Evolutionary conservation across 2,329 filamentous ascomycete species (phyloP).

Genomic region (Fusarium abutilonis): DNA sequence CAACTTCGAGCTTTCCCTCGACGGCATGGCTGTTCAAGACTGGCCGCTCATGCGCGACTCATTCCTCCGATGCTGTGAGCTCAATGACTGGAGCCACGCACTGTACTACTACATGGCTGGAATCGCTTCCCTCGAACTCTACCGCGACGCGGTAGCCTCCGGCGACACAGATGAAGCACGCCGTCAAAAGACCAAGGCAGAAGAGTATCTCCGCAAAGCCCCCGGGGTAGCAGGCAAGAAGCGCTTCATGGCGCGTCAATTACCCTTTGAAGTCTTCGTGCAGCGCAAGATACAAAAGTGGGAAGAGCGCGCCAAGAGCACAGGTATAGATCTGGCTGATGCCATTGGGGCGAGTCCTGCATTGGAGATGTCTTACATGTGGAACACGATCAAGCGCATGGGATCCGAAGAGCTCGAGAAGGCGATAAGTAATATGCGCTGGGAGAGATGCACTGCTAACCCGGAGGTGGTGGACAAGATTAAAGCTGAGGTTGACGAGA

Average conservation of each 20-base stretch:
- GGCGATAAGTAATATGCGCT: conserved; percentile 71
- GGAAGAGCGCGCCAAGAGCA: conserved; percentile 77
- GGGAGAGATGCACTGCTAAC: conserved; percentile 66
- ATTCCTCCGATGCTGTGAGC: conserved; percentile 78
- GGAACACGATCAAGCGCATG: conserved; percentile 91
- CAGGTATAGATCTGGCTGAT: conserved; percentile 76
- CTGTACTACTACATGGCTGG: conserved; percentile 92
- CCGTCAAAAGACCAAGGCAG: conserved; percentile 70
- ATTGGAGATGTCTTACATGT: conserved; percentile 93
- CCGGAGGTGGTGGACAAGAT: conserved; percentile 56
- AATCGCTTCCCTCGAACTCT: conserved; percentile 80
- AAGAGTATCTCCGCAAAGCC: conserved; percentile 75
- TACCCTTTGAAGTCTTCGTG: conserved; percentile 90
- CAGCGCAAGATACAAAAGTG: conserved; percentile 87
- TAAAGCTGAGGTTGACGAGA: conserved; percentile 66
- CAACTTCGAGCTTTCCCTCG: conserved; percentile 84
- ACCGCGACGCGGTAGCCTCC: conserved; percentile 66
- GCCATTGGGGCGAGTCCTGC: conserved; percentile 82
- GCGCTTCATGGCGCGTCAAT: conserved; percentile 85
- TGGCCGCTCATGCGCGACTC: conserved; percentile 78
- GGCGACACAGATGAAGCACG: conserved; percentile 58
- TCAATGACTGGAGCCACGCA: conserved; percentile 91
- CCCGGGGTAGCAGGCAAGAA: conserved; percentile 83
- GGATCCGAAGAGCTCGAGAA: conserved; percentile 68
- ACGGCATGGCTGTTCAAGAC: conserved; percentile 80